Percentiles rank a stretch among this genome's conserved stretches.
Evolutionary conservation across 495 filamentous ascomycete species (phyloP).

Genomic region (Chaetomidium leptoderma): DNA sequence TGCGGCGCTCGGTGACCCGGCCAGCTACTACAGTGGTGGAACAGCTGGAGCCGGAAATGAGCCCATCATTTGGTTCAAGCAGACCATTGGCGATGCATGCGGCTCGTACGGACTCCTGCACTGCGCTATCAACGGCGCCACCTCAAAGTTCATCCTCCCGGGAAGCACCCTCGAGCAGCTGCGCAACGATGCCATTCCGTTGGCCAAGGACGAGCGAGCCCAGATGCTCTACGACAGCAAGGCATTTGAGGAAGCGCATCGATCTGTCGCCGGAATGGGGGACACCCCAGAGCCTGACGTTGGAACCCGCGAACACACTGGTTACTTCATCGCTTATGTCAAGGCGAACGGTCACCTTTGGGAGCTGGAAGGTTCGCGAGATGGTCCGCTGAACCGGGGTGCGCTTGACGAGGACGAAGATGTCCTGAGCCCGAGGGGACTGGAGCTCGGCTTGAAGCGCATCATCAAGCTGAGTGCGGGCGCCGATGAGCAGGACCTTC

Average conservation of each 20-base stretch:
- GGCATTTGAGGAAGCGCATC: conserved; percentile 66
- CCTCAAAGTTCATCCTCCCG: conserved; percentile 47
- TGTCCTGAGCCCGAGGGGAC: conserved; percentile 60
- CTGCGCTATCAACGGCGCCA: conserved; percentile 54
- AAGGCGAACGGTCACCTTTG: conserved; percentile 67
- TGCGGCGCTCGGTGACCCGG: conserved; percentile 25
- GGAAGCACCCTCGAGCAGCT: conserved; percentile 42
- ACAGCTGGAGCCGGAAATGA: conserved; percentile 34
- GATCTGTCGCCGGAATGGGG: conserved; percentile 59
- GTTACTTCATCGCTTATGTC: conserved; percentile 74
- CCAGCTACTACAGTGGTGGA: conserved; percentile 10
- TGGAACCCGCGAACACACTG: conserved; percentile 42
- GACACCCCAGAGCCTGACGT: conserved; percentile 58
- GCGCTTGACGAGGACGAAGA: conserved; percentile 59
- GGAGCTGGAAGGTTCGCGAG: conserved; percentile 70
- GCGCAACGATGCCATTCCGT: conserved; percentile 40
- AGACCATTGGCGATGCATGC: conserved; percentile 85
- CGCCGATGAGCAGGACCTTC: conserved; percentile 39
- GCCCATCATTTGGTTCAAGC: conserved; percentile 75
- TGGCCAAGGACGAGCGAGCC: conserved; percentile 55
- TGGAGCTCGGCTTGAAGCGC: conserved; percentile 56
- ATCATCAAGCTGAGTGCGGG: conserved; percentile 50
- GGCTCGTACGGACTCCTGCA: conserved; percentile 81
- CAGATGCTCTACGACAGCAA: conserved; percentile 65
- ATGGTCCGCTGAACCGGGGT: conserved; percentile 71